Evolutionary conservation across 1,284 basidiomycete species (phyloP).

Genomic region (Fomes fomentarius): DNA sequence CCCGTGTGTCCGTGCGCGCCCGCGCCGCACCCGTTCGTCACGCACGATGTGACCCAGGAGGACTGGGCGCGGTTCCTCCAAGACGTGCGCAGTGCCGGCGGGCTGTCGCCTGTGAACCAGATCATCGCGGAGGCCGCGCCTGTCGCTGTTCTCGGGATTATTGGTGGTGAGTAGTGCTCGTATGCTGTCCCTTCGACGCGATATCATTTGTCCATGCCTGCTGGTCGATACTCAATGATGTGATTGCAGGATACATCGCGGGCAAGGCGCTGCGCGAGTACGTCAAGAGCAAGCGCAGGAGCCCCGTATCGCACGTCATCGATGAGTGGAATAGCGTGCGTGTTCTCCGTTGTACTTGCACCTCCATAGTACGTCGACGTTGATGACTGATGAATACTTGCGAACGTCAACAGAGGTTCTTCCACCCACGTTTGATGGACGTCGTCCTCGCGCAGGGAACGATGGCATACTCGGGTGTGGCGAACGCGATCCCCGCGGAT

Average conservation of each 20-base stretch:
- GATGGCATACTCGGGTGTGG: slow-evolving; percentile 13
- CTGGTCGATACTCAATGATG: not conserved
- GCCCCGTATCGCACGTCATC: slow-evolving; percentile 18
- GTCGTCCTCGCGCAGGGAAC: slow-evolving; percentile 23
- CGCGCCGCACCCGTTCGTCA: slow-evolving; percentile 34
- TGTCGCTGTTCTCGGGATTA: slow-evolving; percentile 2
- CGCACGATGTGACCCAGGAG: slow-evolving; percentile 39
- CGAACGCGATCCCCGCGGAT: slow-evolving; percentile 5
- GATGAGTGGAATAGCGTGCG: slow-evolving; percentile 24
- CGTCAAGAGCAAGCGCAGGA: slow-evolving; percentile 17
- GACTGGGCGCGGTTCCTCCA: slow-evolving; percentile 38
- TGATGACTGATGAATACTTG: not conserved
- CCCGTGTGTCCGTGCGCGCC: slow-evolving; percentile 4
- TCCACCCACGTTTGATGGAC: slow-evolving; percentile 26
- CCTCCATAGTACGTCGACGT: not conserved
- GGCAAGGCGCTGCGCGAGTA: slow-evolving; percentile 8
- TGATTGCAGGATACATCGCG: slow-evolving; percentile 3
- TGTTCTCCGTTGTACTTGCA: not conserved
- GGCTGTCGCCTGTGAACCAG: slow-evolving; percentile 6
- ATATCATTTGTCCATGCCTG: no score
- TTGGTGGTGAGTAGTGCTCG: slow-evolving; percentile 4
- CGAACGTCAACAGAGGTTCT: slow-evolving; percentile 16
- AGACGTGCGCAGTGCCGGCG: slow-evolving; percentile 18
- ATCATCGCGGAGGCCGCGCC: slow-evolving; percentile 16
- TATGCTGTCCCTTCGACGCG: no score